Base-by-base conservation (phyloP, 164 flowering plant species). In the Macadamia tetraphylla region DNA sequence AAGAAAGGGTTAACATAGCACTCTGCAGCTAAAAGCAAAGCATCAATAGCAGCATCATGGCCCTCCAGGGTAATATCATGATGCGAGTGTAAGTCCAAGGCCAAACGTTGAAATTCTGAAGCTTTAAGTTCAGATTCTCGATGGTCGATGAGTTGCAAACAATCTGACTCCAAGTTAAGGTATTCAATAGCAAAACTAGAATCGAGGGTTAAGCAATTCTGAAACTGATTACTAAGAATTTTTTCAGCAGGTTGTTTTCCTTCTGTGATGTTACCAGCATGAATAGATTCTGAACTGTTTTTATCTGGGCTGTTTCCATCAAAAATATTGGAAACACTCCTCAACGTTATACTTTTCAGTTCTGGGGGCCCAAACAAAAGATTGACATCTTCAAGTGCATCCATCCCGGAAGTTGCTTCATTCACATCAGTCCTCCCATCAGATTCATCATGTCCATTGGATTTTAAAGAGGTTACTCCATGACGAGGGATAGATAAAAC, bases 1-100 rank as follows among this genome's bases (percentile, higher is more conserved):
- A 90, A 88, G 78, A 80, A 88, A 18, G 96, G 98, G 77, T 88
- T 88, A 30, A 90, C 79, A 76, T 87, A 84, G 77, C 98, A 92
- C 76, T 92, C 98, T 48, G 98, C 96, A 40, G 96, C 92, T 79
- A 90, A 80, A 66, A 92, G 94, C 74, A 92, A 80, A 63, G 98
- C 87, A 83, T 92, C 98, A 48, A 92, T 75, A 62, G 94, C 87
- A 70, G 91, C 91, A 81, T 86, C 86, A 78, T 92, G 96, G 69
- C 86, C 79, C 81, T 88, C 91, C 65, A 63, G 73, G 51, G 87
- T 78, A 73, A 80, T 64, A 56, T 81, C 83, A 65, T 65, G 66
- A 80, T 85, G 90, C 14, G 90, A 86, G 73, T 85, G 84, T 62
- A 92, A 77, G 72, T 90, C 91, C 51, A 77, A 72, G 61, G 98